A percentile compares a stretch with the other conserved stretches of the same genome.
Conservation (phyloP, 176 grass and related monocot genomes). For the Hordeum marinum region DNA sequence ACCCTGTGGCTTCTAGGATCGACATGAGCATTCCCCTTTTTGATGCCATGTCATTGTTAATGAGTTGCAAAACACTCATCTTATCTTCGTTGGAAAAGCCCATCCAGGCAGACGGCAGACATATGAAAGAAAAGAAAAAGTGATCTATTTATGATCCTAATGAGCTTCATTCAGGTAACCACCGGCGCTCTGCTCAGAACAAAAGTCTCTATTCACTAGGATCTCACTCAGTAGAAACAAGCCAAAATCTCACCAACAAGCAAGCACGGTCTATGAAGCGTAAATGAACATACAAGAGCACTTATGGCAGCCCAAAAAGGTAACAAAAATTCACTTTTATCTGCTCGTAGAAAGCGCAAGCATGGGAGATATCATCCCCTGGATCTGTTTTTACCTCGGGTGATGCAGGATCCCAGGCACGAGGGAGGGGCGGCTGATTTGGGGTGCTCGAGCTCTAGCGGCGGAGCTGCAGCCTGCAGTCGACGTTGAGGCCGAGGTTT, state of each 20-base stretch:
- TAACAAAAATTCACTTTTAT: conserved; percentile 25
- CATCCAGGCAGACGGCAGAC: conserved; percentile 3
- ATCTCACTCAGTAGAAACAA: neutral
- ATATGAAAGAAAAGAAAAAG: conserved; percentile 2
- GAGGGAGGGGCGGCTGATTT: no score
- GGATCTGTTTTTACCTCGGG: no score
- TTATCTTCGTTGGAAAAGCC: conserved; percentile 22
- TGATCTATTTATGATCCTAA: conserved; percentile 20
- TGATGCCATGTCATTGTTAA: conserved; percentile 19
- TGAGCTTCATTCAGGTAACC: no score
- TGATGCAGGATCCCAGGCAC: no score
- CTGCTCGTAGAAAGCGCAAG: conserved; percentile 56
- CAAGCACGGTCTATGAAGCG: conserved; percentile 2
- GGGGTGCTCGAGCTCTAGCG: no score
- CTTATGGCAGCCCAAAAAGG: neutral
- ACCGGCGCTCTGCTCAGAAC: no score
- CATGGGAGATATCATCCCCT: conserved; percentile 90
- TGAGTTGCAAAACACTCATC: conserved; percentile 3
- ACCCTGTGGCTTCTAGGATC: neutral
- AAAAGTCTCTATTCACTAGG: neutral
- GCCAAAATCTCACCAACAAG: conserved; percentile 9
- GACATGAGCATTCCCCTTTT: conserved; percentile 9
- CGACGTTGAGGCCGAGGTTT: no score
- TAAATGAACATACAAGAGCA: conserved; percentile 15
- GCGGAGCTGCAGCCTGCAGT: no score